Evolutionary conservation across 1,284 basidiomycete species (phyloP), one percentile per base, ranked within the genome.

Genomic region (Golubevia pallescens): DNA sequence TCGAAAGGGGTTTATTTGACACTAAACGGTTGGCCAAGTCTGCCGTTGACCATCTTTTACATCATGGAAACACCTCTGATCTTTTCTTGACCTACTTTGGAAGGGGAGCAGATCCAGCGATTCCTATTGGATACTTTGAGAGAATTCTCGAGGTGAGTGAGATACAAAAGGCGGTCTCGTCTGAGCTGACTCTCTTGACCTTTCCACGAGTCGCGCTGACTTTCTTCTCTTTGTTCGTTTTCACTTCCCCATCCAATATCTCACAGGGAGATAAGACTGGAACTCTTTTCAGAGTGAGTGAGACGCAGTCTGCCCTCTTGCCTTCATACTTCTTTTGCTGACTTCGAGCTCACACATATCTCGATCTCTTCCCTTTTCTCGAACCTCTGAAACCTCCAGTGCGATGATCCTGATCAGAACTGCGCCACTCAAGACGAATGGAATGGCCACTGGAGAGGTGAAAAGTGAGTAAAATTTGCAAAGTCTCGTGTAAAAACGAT

Each of bases 381-480:
- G 3, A 4, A 5, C 34, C 10, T 38, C 34, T 38, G 3, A 4
- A 38, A 5, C 34, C 58, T 87, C 38, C 78, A 87, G 59, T 87
- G 87, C 68, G 87, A 88, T 67, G 73, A 88, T 70, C 72, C 77
- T 13, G 87, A 88, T 57, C 77, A 77, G 54, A 86, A 86, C 62
- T 83, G 82, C 73, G 21, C 61, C 6, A 53, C 48, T 63, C 79
- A 81, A 21, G 62, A 70, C 24, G 86, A 82, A 1, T 87, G 84
- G 84, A 68, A 75, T 58, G 87, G 87, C 3, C 87, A 87, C 74
- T 87, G 86, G 86, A 75, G 87, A 56, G 87, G 87, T 19, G 73
- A 81, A 62, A 87, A 87, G 57, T 59, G 57, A 23, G 20, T 23
- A n/a, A n/a, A n/a, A n/a, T n/a, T 28, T 28, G 28, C 28, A 28